Evolutionary conservation across 176 grass and related monocot genomes (phyloP), one percentile per base, ranked within the genome.

Genomic region (Elymus sibiricus): DNA sequence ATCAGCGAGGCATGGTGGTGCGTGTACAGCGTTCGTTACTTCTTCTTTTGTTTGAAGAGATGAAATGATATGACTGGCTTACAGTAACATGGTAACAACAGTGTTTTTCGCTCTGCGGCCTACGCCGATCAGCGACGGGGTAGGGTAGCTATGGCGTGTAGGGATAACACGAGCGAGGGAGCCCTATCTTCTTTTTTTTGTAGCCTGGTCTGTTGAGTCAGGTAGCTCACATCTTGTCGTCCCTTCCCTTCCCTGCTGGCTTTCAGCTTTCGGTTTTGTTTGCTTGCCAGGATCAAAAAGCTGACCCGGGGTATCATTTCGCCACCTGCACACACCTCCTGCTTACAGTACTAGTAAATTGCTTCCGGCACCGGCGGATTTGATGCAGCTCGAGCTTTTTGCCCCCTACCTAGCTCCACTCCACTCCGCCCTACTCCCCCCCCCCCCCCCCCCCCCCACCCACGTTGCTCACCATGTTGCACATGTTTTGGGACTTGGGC

Each of bases 201-300:
- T 15, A 43, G 46, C 28, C 77, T n/a, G 69, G 77, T 38, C 47
- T 19, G 70, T 39, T 65, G 59, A 0, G 31, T 64, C 76, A 35
- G 53, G 56, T 8, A 46, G 79, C 79, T 74, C 80, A 35, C 56
- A 49, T 86, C 84, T 83, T 66, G 88, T 62, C 73, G 73, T 76
- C 73, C 81, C 82, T 77, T 9, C 27, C 8, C 70, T 74, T 66
- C 32, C 64, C 17, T 19, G 26, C 19, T 7, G 58, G 22, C 37
- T 39, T 49, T 64, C 74, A 62, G 81, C 89, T 91, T 88, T 84
- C 69, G 85, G 49, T 87, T 88, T 85, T 91, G 89, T 91, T 91
- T 81, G 60, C 81, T 91, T 88, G 81, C 80, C 80, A 42, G 58
- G 76, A 84, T 75, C 76, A 80, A 87, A 90, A 87, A 29, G 89